A percentile compares a stretch with the other conserved stretches of the same genome.
Conservation (phyloP, 2,329 filamentous ascomycete genomes). For the Xylariaceae sp. region DNA sequence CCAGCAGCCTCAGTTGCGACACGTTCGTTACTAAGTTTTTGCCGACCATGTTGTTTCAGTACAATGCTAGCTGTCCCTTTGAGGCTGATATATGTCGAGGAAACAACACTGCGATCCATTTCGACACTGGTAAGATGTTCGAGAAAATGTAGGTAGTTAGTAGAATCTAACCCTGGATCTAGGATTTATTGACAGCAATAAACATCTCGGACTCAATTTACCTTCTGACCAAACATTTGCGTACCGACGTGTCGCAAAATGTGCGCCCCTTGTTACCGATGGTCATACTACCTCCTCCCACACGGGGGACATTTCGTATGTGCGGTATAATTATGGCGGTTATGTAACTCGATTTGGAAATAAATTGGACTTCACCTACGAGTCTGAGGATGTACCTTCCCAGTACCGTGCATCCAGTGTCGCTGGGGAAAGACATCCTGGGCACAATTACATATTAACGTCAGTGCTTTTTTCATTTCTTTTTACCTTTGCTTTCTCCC, state of each 20-base stretch:
- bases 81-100: constrained; percentile 4
- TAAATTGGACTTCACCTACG: not conserved
- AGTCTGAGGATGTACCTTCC: not conserved
- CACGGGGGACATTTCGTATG: not conserved
- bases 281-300: not conserved
- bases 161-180: not conserved
- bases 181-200: constrained; percentile 14
- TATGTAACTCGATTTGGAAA: not conserved
- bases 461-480: no score
- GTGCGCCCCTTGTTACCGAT: constrained; percentile 11
- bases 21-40: constrained; percentile 2
- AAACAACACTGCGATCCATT: not conserved
- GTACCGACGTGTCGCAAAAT: constrained; percentile 11
- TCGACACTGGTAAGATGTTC: not conserved
- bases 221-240: constrained; percentile 4
- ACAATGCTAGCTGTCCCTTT: constrained; percentile 12
- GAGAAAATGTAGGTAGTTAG: not conserved
- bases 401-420: not conserved
- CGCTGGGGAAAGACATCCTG: not conserved
- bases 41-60: not conserved
- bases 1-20: constrained; percentile 6
- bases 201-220: constrained; percentile 13
- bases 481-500: no score
- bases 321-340: not conserved
- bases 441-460: no score